Evolutionary conservation across 768 basidiomycete species (phyloP), one percentile per base, ranked within the genome.

Genomic region (Tricholoma sp.): DNA sequence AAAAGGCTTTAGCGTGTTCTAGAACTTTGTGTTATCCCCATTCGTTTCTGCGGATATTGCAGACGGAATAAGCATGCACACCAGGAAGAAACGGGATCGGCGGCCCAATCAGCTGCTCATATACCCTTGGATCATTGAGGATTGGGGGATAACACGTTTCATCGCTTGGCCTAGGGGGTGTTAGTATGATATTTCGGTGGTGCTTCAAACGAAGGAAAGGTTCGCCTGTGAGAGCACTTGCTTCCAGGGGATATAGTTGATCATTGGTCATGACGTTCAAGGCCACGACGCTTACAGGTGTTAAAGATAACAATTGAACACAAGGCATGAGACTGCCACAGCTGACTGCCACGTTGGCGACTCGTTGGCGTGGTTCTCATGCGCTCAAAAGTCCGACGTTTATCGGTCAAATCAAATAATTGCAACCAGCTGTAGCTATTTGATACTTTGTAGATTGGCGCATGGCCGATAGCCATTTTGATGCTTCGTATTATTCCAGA

Each of bases 1-100:
- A 56, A 65, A 67, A 73, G 28, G 28, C 58, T 34, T 72, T 61
- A 0, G 72, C 72, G 56, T 77, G 67, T 47, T 76, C 77, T 79
- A 33, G 8, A 18, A 31, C 8, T 10, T 2, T 17, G 10, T 1
- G 44, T 47, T 39, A 28, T 44, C 24, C n/a, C 6, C 39, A n/a
- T 53, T 32, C 12, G 6, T 20, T 7, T 44, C 2, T 31, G 0
- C 6, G 6, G 1, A 20, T 13, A 15, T 31, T 6, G 32, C 4
- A 2, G 7, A 31, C 29, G 13, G 6, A 8, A n/a, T n/a, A 5
- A 53, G 1, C 29, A 39, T 31, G 24, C 24, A 24, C 24, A 53
- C 24, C 39, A 44, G 28, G 39, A 31, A 53, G 37, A 41, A 41
- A 32, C 11, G 51, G 51, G 36, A 52, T 32, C 10, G 39, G 37